Evolutionary conservation across 768 basidiomycete species (phyloP), one percentile per base, ranked within the genome.

Genomic region (Naematelia aurantialba): DNA sequence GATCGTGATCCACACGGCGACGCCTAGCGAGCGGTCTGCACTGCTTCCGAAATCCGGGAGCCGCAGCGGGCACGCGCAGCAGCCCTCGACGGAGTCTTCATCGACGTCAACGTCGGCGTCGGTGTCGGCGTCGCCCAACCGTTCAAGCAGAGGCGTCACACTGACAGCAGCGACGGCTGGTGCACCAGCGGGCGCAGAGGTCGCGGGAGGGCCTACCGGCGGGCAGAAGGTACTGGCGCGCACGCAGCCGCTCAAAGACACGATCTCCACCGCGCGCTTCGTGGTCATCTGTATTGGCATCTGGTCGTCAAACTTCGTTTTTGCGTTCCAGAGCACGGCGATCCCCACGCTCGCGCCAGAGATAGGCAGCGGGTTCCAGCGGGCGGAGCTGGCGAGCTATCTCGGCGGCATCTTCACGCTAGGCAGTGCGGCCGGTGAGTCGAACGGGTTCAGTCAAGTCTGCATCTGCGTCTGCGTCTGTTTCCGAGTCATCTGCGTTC

Each of bases 251-350:
- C 61, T 70, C 21, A 68, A 67, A 60, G 62, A 67, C 27, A 59
- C 59, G 3, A 60, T 73, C 3, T 65, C 66, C 1, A 52, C 47
- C 4, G 12, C 53, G 1, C 55, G 69, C 8, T 73, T 73, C 44
- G 45, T 68, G 14, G 49, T 63, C 25, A 50, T 63, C 1, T 63
- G 59, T n/a, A 50, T 56, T 3, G 67, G 70, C n/a, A 65, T 68
- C 48, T 68, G 64, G 73, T 63, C 63, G 3, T 55, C 68, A 30
- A 75, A 77, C 51, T 75, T 75, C 50, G 68, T 73, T 11, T 75
- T 77, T 54, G 76, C 76, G 0, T 67, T 74, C 45, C 76, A 77
- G 55, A 61, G 58, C 8, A 74, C 72, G 17, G 70, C 72, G 14
- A 62, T 77, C 11, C 76, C 76, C 3, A 77, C 76, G 3, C 49